Base-by-base conservation (phyloP, 148 eudicot species). In the Euryodendron excelsum region DNA sequence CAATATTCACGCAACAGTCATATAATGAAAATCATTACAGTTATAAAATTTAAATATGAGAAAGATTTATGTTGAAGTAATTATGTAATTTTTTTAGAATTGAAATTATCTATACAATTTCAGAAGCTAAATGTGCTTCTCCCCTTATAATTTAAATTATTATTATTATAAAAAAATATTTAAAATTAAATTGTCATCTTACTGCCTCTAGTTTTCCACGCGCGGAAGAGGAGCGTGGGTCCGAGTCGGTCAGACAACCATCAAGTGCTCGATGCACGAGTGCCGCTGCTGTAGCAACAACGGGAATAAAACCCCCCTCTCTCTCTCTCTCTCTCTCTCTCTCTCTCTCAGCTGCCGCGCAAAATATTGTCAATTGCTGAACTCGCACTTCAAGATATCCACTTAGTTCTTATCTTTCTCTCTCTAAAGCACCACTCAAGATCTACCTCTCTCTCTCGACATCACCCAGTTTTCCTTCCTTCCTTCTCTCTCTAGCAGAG, bases 361-460 rank as follows among this genome's bases (percentile, higher is more conserved):
- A 36, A 25, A 25, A 14, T 69, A 55, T 69, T 73, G 17, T 73
- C 63, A 27, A 47, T 2, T 53, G 34, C n/a, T 17, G 52, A 2
- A 60, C 30, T 50, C 60, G 60, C 65, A 12, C 77, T 73, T 36
- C 64, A 73, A 73, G 76, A 73, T 75, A 68, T 75, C 5, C 34
- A 18, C 8, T 14, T 39, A 20, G 3, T 0, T 12, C 33, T 20
- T 27, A 6, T 69, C 15, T 69, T 6, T 45, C 37, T 18, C 31
- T 13, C 62, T 53, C 41, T 13, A 34, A 0, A 9, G 12, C 20
- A 10, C 63, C 25, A 4, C 30, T 36, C 60, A n/a, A 73, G 77
- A 55, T 56, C 65, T 36, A 27, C 23, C 66, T 14, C 25, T 23
- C 41, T 58, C 23, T 41, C 77, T 20, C 17, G 34, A 14, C 4